Base-by-base conservation (phyloP, 1,139 yeast species). In the Scheffersomyces insectosa region DNA sequence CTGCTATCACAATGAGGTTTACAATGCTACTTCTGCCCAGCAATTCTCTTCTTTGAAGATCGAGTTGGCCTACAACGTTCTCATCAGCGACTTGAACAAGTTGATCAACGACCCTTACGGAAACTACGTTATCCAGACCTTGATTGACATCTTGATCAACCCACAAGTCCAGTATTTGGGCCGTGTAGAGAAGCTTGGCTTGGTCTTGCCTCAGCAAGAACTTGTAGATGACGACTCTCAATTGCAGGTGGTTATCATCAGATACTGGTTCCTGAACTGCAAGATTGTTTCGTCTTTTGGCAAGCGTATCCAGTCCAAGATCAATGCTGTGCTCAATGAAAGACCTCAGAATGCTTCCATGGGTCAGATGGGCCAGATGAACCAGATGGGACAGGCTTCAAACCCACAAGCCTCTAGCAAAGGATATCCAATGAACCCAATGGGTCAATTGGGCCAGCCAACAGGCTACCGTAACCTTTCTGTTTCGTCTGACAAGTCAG, bases 301-400 rank as follows among this genome's bases (percentile, higher is more conserved):
- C 33, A 74, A 73, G 50, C 61, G 79, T 47, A 74, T 75, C 42
- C 79, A 75, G 50, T 68, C 68, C 55, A 75, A 74, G 51, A 70
- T 74, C 47, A 70, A 70, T 45, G 55, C 63, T 29, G 62, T 73
- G 38, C 58, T 72, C 46, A 66, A 50, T 38, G 34, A 31, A 15
- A 31, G 34, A 31, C 15, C 15, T n/a, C 34, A 31, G 25, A 7
- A 7, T 6, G 7, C 25, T 20, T 20, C 25, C 25, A 20, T 20
- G 25, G 25, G 25, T 6, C 25, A 20, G 6, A 20, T 20, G 8
- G 25, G 25, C 25, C 25, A 20, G 25, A 7, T 20, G 25, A 20
- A 6, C 25, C 25, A 20, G 25, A 20, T 20, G 25, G 25, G 25
- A 20, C 25, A 20, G 25, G 8, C 6, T 20, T 5, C 25, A 7